A percentile compares a stretch with the other conserved stretches of the same genome.
Conservation (phyloP, 2,329 filamentous ascomycete genomes). For the Exutisphaerella laricina region DNA sequence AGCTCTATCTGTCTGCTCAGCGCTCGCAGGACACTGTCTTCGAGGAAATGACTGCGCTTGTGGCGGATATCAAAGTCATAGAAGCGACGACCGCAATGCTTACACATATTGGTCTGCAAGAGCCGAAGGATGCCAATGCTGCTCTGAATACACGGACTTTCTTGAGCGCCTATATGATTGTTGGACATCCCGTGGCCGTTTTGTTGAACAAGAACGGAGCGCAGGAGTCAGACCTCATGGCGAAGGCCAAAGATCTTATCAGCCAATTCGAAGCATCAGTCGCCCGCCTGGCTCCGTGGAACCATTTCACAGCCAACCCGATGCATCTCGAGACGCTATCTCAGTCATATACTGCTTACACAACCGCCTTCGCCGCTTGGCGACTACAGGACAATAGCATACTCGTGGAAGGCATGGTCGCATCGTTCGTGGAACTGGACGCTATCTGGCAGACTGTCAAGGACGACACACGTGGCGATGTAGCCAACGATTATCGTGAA, state of each 20-base stretch:
- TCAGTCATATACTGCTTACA: constrained; percentile 66
- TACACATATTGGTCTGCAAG: constrained; percentile 59
- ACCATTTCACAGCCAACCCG: constrained; percentile 61
- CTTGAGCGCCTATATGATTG: constrained; percentile 71
- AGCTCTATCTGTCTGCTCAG: constrained; percentile 64
- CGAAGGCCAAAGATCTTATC: constrained; percentile 70
- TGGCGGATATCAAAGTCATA: constrained; percentile 63
- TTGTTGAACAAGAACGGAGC: constrained; percentile 69
- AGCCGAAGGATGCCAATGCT: constrained; percentile 54
- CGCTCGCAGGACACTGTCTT: constrained; percentile 65
- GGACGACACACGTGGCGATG: constrained; percentile 66
- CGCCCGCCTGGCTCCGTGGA: constrained; percentile 58
- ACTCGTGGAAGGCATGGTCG: constrained; percentile 76
- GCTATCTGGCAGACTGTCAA: constrained; percentile 80
- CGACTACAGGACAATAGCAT: constrained; percentile 74
- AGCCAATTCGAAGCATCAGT: constrained; percentile 72
- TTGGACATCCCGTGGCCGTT: constrained; percentile 72
- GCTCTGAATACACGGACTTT: constrained; percentile 70
- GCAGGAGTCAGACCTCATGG: constrained; percentile 65
- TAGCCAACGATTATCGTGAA: constrained; percentile 69
- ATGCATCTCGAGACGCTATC: constrained; percentile 58
- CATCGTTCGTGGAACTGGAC: constrained; percentile 78
- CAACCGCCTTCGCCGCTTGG: constrained; percentile 77
- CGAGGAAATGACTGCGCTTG: constrained; percentile 64
- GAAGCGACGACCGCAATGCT: constrained; percentile 61